phyloP scores from a whole-genome alignment of 1,284 basidiomycete genomes.

The Mycena citricolor region DNA sequence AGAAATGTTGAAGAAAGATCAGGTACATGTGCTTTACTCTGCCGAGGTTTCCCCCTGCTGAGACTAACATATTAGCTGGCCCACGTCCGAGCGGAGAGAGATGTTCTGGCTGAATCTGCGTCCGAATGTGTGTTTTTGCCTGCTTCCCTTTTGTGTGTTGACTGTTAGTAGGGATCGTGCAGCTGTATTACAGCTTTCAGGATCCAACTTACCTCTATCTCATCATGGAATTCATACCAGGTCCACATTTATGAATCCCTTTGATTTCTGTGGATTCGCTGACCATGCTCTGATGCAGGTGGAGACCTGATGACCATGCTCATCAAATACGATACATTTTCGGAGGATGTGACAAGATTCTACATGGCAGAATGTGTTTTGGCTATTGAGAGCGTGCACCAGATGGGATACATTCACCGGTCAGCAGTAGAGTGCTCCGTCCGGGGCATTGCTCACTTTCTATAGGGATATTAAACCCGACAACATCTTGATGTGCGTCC shows the following conservation, averaged over 20 bases:
- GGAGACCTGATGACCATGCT: constrained; percentile 99
- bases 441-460: not conserved
- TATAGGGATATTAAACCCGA: constrained; percentile 92
- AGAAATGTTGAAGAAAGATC: constrained; percentile 99
- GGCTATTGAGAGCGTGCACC: constrained; percentile 89
- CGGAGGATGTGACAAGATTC: constrained; percentile 97
- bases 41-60: constrained; percentile 46
- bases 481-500: constrained; percentile 74
- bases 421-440: constrained; percentile 29
- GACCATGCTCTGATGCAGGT: no score
- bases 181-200: constrained; percentile 98
- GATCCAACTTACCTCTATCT: constrained; percentile 93
- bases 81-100: constrained; percentile 81
- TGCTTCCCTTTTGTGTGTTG: not conserved
- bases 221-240: constrained; percentile 99
- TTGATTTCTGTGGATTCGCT: no score
- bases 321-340: constrained; percentile 99
- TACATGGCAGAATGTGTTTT: constrained; percentile 85
- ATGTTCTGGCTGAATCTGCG: constrained; percentile 96
- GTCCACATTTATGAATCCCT: no score
- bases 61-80: constrained; percentile 69
- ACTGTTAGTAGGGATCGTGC: constrained; percentile 75
- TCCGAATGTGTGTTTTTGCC: constrained; percentile 57
- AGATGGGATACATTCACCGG: constrained; percentile 92
- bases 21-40: constrained; percentile 50